A percentile compares a stretch with the other conserved stretches of the same genome.
These are phyloP conservation scores for Plasmodium adleri DNA, from an alignment of 169 alveolate genomes.

Conservation along the genomic window DNA sequence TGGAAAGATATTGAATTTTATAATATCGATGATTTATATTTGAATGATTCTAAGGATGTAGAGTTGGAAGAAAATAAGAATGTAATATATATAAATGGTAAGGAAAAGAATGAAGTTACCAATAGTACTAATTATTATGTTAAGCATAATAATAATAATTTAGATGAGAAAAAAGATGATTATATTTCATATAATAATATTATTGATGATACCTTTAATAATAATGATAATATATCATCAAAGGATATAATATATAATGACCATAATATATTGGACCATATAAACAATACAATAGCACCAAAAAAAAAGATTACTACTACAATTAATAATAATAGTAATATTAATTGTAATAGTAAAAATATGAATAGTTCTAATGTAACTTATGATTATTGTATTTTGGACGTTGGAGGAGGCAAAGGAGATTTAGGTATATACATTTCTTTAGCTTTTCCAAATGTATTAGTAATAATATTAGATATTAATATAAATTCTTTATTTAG, in stretches of 20 bases:
- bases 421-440: conserved; percentile 74
- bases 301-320: too few relatives aligned
- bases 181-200: not conserved
- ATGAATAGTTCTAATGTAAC: not conserved
- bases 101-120: not conserved
- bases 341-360: not conserved
- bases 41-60: not conserved
- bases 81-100: conserved; percentile 5
- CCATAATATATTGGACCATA: too few relatives aligned
- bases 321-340: not conserved
- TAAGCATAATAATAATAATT: not conserved
- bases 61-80: not conserved
- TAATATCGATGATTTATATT: conserved; percentile 25
- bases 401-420: conserved; percentile 77
- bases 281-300: too few relatives aligned
- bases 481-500: conserved; percentile 64
- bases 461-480: conserved; percentile 72
- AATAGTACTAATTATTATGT: not conserved
- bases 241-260: too few relatives aligned
- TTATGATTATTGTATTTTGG: conserved; percentile 63
- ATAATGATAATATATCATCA: not conserved
- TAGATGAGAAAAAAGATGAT: not conserved
- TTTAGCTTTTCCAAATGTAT: conserved; percentile 51
- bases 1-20: conserved; percentile 58
- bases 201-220: not conserved